These are phyloP conservation scores for Suillus decipiens DNA, from an alignment of 768 basidiomycete genomes.

Conservation along the genomic window DNA sequence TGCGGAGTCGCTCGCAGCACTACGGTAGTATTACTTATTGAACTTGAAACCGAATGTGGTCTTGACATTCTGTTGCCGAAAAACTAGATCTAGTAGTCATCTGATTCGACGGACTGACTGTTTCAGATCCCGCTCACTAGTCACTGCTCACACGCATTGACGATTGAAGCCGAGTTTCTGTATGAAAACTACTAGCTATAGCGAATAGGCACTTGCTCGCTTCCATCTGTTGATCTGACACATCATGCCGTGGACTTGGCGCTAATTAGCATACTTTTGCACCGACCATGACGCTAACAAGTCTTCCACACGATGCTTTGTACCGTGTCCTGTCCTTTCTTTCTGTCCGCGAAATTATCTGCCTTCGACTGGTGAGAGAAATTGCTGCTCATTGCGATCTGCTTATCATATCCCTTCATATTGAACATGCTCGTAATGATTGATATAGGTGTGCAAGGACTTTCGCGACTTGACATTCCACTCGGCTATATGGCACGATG, in stretches of 20 bases:
- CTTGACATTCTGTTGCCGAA: too few relatives aligned
- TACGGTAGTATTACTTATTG: too few relatives aligned
- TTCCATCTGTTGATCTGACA: background rate
- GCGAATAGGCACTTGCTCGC: conserved; percentile 4
- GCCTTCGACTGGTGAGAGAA: conserved; percentile 7
- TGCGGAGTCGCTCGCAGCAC: too few relatives aligned
- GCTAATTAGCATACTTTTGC: background rate
- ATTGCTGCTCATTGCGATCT: background rate
- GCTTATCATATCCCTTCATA: background rate
- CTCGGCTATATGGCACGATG: conserved; percentile 2
- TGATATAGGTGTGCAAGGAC: conserved; percentile 2
- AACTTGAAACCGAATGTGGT: too few relatives aligned
- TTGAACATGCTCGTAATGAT: background rate
- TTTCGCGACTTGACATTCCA: conserved; percentile 5
- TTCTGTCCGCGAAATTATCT: conserved; percentile 6
- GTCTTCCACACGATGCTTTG: conserved; percentile 5
- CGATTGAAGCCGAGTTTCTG: background rate
- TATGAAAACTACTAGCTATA: background rate
- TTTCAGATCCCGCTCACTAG: too few relatives aligned
- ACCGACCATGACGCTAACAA: background rate
- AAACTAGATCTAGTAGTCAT: too few relatives aligned
- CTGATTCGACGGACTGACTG: too few relatives aligned
- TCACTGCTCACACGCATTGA: background rate
- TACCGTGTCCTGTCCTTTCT: conserved; percentile 2
- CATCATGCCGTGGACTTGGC: background rate